These are phyloP conservation scores for Rhodofomes roseus DNA, from an alignment of 1,284 basidiomycete genomes.

Conservation along the genomic window DNA sequence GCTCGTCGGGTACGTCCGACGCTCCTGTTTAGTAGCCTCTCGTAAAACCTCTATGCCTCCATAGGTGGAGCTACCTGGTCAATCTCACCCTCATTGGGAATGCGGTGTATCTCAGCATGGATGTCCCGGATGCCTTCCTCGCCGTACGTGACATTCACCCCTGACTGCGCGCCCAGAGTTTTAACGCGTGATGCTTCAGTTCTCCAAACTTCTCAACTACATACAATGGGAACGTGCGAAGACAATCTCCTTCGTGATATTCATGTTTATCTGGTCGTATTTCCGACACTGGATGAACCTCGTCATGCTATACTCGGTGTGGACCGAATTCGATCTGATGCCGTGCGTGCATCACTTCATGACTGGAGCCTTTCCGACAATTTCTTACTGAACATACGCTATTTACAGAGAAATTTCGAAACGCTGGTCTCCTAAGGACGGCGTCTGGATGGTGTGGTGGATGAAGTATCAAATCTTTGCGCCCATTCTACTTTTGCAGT, in stretches of 20 bases:
- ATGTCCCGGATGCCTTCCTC: constrained; percentile 88
- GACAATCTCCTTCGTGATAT: constrained; percentile 60
- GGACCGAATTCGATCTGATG: constrained; percentile 74
- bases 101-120: constrained; percentile 95
- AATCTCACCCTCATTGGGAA: constrained; percentile 90
- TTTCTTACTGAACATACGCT: not conserved
- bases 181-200: constrained; percentile 34
- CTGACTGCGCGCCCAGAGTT: not conserved
- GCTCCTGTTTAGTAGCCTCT: not conserved
- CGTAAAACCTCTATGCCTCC: not conserved
- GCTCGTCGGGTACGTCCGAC: constrained; percentile 71
- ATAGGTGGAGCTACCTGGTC: constrained; percentile 83
- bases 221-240: constrained; percentile 67
- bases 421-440: constrained; percentile 60
- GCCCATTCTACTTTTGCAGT: constrained; percentile 73
- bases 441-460: constrained; percentile 75
- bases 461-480: constrained; percentile 81
- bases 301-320: constrained; percentile 85
- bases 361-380: not conserved
- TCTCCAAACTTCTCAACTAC: constrained; percentile 88
- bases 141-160: constrained; percentile 55
- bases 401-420: constrained; percentile 48
- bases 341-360: constrained; percentile 52
- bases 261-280: constrained; percentile 86
- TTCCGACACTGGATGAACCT: constrained; percentile 95